Base-by-base conservation (phyloP, 2,329 filamentous ascomycete species). In the Balansia obtecta region DNA sequence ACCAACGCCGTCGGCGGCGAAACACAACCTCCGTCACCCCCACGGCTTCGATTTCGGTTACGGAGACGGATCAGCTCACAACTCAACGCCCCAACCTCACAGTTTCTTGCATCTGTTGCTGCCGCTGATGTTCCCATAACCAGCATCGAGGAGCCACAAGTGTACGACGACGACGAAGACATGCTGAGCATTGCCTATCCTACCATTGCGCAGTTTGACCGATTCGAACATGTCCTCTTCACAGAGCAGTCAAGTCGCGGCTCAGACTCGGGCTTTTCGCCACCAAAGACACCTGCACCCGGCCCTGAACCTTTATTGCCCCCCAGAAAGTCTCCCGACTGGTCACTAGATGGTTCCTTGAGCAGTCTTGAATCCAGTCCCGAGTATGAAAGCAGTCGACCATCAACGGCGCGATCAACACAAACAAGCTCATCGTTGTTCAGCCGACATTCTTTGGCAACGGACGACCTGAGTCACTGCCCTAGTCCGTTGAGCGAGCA, bases 31-130 rank as follows among this genome's bases (percentile, higher is more conserved):
- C 72, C 75, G 12, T 74, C 73, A 38, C 71, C 76, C 27, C 74
- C 73, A 42, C 71, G 74, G 58, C 75, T 72, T 53, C 74, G 75
- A 49, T 68, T 81, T 57, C 73, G 70, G 55, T 63, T 82, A 53
- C 78, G 78, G 63, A 72, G 74, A 57, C 77, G 77, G 57, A 71
- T 73, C 58, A 70, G 71, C 38, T 34, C 76, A 42, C 70, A 73
- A 51, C 67, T 77, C 11, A 64, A 71, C 52, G 79, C 79, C 38
- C 79, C 80, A 2, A 83, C 80, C 1, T 72, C 81, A 58, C 78
- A 83, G 47, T 84, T 84, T 58, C 72, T 84, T n/a, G 80, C 79
- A 2, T 83, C 79, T 4, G 80, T 84, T 51, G 80, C 78, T 43
- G 79, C 79, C 16, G 80, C 79, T 53, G 80, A 84, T 60, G 68